phyloP scores from a whole-genome alignment of 352 stramenopile species.

The Elongisporangium anandrum region DNA sequence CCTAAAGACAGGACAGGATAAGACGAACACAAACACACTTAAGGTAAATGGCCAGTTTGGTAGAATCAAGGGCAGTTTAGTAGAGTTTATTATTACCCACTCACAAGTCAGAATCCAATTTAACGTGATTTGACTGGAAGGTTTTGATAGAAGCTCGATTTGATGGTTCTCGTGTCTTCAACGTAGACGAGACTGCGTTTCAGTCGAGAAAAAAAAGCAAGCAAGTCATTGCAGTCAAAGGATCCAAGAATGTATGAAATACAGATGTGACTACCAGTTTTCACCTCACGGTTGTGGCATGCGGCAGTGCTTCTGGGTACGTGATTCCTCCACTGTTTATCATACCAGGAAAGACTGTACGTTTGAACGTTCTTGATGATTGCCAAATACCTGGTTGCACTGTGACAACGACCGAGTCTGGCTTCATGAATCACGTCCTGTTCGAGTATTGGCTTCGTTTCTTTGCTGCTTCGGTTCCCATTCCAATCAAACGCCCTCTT shows the following conservation, averaged over 20 bases:
- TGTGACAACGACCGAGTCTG: constrained; percentile 4
- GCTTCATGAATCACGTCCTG: constrained; percentile 11
- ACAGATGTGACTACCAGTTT: constrained; percentile 10
- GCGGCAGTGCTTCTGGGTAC: constrained; percentile 9
- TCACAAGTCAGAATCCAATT: too few species aligned
- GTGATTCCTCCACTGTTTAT: constrained; percentile 15
- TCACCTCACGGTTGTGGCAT: constrained; percentile 23
- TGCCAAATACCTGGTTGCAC: background rate
- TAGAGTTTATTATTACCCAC: too few species aligned
- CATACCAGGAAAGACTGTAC: constrained; percentile 9
- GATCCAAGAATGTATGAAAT: constrained; percentile 19
- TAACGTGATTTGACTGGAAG: too few species aligned
- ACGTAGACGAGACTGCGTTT: constrained; percentile 25
- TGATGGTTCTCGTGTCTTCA: constrained; percentile 10
- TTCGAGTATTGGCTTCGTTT: constrained; percentile 10
- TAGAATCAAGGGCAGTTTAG: too few species aligned
- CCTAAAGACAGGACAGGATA: too few species aligned
- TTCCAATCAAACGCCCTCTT: background rate
- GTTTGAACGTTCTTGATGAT: too few species aligned
- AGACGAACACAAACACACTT: too few species aligned
- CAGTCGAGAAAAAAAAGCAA: constrained; percentile 5
- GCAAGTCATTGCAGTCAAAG: constrained; percentile 13
- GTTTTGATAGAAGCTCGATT: background rate
- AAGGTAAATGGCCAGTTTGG: too few species aligned
- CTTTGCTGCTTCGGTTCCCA: constrained; percentile 1